Percentiles rank a stretch among this genome's conserved stretches.
phyloP scores from a whole-genome alignment of 1,284 basidiomycete species.

The Sporisorium scitamineum region DNA sequence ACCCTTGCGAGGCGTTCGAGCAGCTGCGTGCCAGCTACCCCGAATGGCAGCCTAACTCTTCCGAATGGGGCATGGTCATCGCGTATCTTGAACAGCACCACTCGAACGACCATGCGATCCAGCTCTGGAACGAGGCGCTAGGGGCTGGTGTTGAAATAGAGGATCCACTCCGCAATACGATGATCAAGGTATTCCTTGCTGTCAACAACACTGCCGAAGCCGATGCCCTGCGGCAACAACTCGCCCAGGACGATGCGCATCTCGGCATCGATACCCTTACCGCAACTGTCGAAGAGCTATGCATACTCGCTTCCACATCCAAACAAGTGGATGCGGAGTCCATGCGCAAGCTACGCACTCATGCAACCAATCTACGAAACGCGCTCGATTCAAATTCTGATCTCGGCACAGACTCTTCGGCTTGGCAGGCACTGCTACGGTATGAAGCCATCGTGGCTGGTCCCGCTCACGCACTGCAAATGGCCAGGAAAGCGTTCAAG shows the following conservation, averaged over 20 bases:
- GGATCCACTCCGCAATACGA: conserved; percentile 15
- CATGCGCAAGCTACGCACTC: conserved; percentile 6
- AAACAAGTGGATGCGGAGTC: background rate
- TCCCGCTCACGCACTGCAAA: conserved; percentile 26
- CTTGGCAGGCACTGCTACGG: conserved; percentile 36
- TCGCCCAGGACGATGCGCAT: background rate
- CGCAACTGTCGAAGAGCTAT: conserved; percentile 21
- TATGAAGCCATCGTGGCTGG: conserved; percentile 29
- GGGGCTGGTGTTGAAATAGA: conserved; percentile 7
- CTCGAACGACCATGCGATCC: conserved; percentile 11
- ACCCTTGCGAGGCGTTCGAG: conserved; percentile 19
- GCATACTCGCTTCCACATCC: background rate
- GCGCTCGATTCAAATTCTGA: conserved; percentile 1
- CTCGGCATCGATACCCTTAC: conserved; percentile 23
- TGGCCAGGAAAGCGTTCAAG: conserved; percentile 11
- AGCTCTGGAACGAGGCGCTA: conserved; percentile 29
- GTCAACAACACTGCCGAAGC: conserved; percentile 10
- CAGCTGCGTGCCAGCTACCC: conserved; percentile 29
- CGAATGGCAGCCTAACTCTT: conserved; percentile 31
- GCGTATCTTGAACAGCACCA: conserved; percentile 10
- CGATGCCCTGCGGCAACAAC: conserved; percentile 4
- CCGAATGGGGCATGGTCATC: conserved; percentile 50
- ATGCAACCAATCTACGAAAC: conserved; percentile 20
- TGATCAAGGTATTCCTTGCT: conserved; percentile 15
- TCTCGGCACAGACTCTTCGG: conserved; percentile 6